A percentile compares a stretch with the other conserved stretches of the same genome.
phyloP scores from a whole-genome alignment of 2,329 filamentous ascomycete genomes.

The Cadophora gregata region DNA sequence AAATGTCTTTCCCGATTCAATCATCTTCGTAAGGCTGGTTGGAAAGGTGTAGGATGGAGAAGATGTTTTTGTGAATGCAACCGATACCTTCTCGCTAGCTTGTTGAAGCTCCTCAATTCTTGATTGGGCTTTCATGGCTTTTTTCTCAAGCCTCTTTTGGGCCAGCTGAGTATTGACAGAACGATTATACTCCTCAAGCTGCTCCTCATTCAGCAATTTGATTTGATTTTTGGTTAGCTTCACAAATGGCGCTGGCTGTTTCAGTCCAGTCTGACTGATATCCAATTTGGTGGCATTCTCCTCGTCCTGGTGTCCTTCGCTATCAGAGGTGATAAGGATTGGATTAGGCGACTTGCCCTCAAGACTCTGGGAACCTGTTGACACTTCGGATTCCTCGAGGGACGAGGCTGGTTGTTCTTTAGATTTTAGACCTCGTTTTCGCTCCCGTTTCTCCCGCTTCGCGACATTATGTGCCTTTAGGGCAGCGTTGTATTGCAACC shows the following conservation, averaged over 20 bases:
- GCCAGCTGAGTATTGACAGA: not conserved
- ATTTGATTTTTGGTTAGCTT: not conserved
- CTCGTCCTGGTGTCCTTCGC: not conserved
- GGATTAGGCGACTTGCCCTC: not conserved
- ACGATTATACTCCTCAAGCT: not conserved
- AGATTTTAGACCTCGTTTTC: not conserved
- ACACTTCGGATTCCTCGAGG: not conserved
- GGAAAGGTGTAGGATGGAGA: not conserved
- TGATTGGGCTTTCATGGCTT: not conserved
- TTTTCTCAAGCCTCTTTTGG: not conserved
- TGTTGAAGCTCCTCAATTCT: not conserved
- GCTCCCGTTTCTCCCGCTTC: not conserved
- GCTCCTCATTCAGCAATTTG: not conserved
- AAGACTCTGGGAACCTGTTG: not conserved
- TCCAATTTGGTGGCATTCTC: conserved; percentile 3
- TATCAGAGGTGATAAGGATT: not conserved
- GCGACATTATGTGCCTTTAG: not conserved
- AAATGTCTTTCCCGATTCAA: not conserved
- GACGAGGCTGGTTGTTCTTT: not conserved
- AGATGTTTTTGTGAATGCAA: not conserved
- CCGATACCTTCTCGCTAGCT: not conserved
- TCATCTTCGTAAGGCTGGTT: not conserved
- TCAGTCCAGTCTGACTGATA: not conserved
- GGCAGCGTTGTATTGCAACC: not conserved
- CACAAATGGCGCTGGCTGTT: not conserved